Evolutionary conservation across 148 eudicot genomes (phyloP).

Genomic region (Silene conica): DNA sequence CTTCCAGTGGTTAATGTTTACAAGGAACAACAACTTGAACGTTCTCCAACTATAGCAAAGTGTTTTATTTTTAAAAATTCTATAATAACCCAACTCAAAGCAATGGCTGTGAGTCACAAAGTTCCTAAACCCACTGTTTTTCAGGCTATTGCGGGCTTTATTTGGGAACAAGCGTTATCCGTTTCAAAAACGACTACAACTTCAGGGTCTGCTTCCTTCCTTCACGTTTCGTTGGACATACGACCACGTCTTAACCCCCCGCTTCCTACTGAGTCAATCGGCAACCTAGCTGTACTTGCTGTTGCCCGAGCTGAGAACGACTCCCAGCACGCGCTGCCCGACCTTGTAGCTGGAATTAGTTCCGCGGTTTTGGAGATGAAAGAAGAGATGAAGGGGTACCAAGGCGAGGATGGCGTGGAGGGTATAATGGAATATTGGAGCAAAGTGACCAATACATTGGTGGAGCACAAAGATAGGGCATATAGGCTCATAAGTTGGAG

Average conservation of each 20-base stretch:
- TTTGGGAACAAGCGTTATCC: constrained; percentile 6
- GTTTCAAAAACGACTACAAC: not conserved
- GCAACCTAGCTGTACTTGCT: constrained; percentile 1
- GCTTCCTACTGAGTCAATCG: not conserved
- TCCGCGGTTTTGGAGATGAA: constrained; percentile 10
- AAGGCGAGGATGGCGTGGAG: not conserved
- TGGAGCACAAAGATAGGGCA: not conserved
- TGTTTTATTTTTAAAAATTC: not conserved
- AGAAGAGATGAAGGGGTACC: constrained; percentile 10
- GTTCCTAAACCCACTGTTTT: constrained; percentile 2
- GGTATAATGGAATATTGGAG: constrained; percentile 8
- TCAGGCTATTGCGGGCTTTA: constrained; percentile 11
- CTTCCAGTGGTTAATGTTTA: not conserved
- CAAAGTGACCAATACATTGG: constrained; percentile 3
- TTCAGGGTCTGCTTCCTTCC: not conserved
- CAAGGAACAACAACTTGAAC: not conserved
- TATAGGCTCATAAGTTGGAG: constrained; percentile 11
- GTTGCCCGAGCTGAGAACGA: not conserved
- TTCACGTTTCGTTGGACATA: constrained; percentile 13
- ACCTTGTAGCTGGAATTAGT: not conserved
- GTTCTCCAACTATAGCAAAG: not conserved
- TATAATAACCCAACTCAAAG: not conserved
- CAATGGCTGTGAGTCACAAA: not conserved
- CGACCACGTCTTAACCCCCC: constrained; percentile 5
- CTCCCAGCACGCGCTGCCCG: not conserved